A percentile compares a stretch with the other conserved stretches of the same genome.
Conservation (phyloP, 1,284 basidiomycete genomes). For the Tilletia walkeri region DNA sequence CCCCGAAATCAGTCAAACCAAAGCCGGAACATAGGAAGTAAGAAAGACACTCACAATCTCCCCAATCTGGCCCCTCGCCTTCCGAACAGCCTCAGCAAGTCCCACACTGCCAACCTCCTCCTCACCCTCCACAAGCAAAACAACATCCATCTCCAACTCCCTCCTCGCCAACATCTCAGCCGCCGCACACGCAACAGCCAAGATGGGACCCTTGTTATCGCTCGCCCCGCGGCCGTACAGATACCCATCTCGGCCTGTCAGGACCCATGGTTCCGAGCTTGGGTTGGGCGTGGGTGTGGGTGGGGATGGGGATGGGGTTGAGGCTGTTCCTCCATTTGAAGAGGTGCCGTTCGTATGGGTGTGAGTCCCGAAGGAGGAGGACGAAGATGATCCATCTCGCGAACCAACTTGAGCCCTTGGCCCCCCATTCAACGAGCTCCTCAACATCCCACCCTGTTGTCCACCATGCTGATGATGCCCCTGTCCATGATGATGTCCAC, state of each 20-base stretch:
- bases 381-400: background rate
- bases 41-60: constrained; percentile 23
- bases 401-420: background rate
- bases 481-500: background rate
- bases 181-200: constrained; percentile 85
- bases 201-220: constrained; percentile 82
- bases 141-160: constrained; percentile 77
- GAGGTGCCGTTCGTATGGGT: background rate
- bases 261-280: constrained; percentile 65
- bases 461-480: background rate
- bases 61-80: constrained; percentile 63
- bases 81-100: constrained; percentile 72
- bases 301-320: background rate
- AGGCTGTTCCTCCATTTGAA: background rate
- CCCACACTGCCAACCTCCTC: constrained; percentile 88
- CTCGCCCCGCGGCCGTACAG: constrained; percentile 84
- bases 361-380: background rate
- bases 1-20: no score
- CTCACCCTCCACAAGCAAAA: constrained; percentile 91
- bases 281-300: background rate
- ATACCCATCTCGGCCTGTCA: constrained; percentile 84
- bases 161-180: constrained; percentile 72
- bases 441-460: background rate
- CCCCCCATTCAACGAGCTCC: no score
- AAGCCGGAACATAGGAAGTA: background rate